These are phyloP conservation scores for Fraxinus greggii DNA, from an alignment of 305 asterid genomes.

Conservation along the genomic window DNA sequence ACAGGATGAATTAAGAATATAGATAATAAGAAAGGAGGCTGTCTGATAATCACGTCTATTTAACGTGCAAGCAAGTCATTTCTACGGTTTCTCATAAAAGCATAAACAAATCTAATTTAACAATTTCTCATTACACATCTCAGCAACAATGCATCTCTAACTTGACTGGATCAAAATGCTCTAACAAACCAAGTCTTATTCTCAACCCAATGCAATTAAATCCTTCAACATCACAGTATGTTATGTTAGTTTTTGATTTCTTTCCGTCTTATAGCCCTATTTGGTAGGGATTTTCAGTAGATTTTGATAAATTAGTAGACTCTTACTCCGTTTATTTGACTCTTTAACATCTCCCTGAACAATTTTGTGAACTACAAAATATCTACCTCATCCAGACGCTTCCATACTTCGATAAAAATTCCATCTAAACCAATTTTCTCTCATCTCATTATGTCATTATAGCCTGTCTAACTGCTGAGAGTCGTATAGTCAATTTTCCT, in stretches of 20 bases:
- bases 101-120: background rate
- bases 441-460: background rate
- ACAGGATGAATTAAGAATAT: slow-evolving; percentile 5
- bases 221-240: background rate
- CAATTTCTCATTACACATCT: background rate
- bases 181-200: background rate
- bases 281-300: too few species aligned
- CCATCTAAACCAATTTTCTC: background rate
- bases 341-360: background rate
- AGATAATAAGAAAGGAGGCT: background rate
- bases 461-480: background rate
- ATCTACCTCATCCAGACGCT: too few species aligned
- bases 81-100: background rate
- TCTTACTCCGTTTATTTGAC: background rate
- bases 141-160: background rate
- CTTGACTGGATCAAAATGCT: background rate
- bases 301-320: too few species aligned
- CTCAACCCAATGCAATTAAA: background rate
- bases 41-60: background rate
- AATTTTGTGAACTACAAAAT: background rate
- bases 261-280: too few species aligned
- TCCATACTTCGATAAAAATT: too few species aligned
- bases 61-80: background rate
- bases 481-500: background rate
- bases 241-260: too few species aligned